Conservation (phyloP, 169 alveolate species). For the Babesia bovis region DNA sequence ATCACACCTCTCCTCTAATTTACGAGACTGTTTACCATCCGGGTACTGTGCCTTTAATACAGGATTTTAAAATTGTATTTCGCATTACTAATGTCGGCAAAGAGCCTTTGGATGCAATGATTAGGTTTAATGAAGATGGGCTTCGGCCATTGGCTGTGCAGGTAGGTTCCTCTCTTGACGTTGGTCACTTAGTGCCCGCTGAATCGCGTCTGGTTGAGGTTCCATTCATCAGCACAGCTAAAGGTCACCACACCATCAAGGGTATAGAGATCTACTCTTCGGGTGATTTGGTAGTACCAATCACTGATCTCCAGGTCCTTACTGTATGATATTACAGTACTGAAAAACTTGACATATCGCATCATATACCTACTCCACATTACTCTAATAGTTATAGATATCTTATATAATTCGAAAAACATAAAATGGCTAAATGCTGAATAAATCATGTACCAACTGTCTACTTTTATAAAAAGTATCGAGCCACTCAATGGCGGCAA, state of each 20-base stretch:
- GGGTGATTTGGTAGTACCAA: slow-evolving; percentile 4
- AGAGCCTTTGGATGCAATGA: not conserved
- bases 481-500: too few species aligned
- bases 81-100: not conserved
- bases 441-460: too few species aligned
- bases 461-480: too few species aligned
- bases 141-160: slow-evolving; percentile 8
- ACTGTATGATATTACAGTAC: not conserved
- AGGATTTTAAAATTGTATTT: not conserved
- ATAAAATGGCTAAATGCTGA: too few species aligned
- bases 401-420: too few species aligned
- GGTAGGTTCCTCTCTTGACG: slow-evolving; percentile 2
- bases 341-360: not conserved
- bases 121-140: slow-evolving; percentile 5
- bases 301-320: slow-evolving; percentile 16
- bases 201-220: slow-evolving; percentile 16
- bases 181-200: not conserved
- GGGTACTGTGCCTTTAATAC: slow-evolving; percentile 22
- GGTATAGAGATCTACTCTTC: slow-evolving; percentile 6
- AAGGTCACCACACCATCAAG: not conserved
- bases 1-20: not conserved
- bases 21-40: slow-evolving; percentile 28
- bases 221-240: slow-evolving; percentile 25
- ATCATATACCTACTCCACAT: too few species aligned
- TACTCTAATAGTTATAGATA: too few species aligned